Base-by-base conservation (phyloP, 192 early-diverging fungal genomes). In the Linnemannia exigua region DNA sequence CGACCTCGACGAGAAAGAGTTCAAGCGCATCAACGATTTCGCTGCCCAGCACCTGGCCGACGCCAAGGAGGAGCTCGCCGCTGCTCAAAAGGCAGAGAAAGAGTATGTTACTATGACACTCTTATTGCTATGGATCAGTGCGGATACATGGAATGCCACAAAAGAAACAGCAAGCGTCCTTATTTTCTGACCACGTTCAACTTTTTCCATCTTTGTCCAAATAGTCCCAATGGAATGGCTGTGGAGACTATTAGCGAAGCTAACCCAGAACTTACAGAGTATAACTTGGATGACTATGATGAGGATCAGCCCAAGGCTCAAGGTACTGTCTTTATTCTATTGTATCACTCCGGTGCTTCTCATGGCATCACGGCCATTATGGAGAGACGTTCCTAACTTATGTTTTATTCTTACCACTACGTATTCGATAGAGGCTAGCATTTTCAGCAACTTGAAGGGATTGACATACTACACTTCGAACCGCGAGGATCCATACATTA, bases 231-330 rank as follows among this genome's bases (percentile, higher is more conserved):
- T 47, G 84, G 68, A 16, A 78, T 79, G 80, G 81, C 66, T 38
- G 86, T 70, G 77, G 91, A 47, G 88, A 90, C 70, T 74, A 79
- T 72, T 47, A 83, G 28, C n/a, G 77, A 72, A 36, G 41, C 88
- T 54, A 91, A 94, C 67, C 89, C 92, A 8, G 95, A 94, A 46
- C 90, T 97, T 37, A 90, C 92, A 46, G 92, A 95, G 82, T 99
- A 97, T 89, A 95, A 99, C 81, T 90, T 99, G 81, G 97, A 98
- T 74, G 87, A 94, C 84, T 99, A 99, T 90, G 98, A 99, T 82
- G 89, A 95, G 37, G 95, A 96, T n/a, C 91, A 92, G 51, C 87
- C 91, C 19, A 90, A 90, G 5, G 75, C 66, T 19, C 88, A 90
- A 71, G 88, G 87, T 72, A 75, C 67, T 54, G 31, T 41, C 1